phyloP scores from a whole-genome alignment of 306 rosid genomes.

The Dalbergia cochinchinensis region DNA sequence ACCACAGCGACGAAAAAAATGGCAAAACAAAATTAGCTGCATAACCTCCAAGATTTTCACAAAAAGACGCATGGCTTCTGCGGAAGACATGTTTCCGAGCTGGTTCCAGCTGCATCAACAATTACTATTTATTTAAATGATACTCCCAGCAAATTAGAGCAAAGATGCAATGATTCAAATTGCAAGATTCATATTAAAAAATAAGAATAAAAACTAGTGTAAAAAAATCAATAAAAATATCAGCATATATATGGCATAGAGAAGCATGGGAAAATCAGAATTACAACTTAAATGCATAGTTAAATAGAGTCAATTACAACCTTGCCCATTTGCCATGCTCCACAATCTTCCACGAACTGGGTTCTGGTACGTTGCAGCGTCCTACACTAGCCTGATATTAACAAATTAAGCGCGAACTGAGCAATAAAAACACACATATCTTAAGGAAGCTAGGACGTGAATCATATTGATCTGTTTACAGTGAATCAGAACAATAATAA shows the following conservation, averaged over 20 bases:
- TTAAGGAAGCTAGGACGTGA: background rate
- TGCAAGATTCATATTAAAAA: background rate
- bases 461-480: background rate
- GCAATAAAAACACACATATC: background rate
- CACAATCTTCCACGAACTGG: constrained; percentile 84
- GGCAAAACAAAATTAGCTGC: constrained; percentile 11
- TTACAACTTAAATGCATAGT: background rate
- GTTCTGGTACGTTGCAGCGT: constrained; percentile 78
- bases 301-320: constrained; percentile 44
- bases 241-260: background rate
- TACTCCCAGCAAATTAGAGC: constrained; percentile 31
- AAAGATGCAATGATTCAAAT: constrained; percentile 7
- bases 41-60: constrained; percentile 92
- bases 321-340: constrained; percentile 98
- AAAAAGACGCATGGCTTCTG: constrained; percentile 97
- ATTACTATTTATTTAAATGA: constrained; percentile 23
- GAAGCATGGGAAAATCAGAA: constrained; percentile 29
- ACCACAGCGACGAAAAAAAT: constrained; percentile 21
- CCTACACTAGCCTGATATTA: constrained; percentile 79
- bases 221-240: background rate
- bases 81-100: constrained; percentile 81
- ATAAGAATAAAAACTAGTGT: background rate
- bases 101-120: constrained; percentile 89
- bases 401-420: constrained; percentile 28
- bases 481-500: constrained; percentile 12